Base-by-base conservation (phyloP, 768 basidiomycete genomes). In the Mycena haematopus region DNA sequence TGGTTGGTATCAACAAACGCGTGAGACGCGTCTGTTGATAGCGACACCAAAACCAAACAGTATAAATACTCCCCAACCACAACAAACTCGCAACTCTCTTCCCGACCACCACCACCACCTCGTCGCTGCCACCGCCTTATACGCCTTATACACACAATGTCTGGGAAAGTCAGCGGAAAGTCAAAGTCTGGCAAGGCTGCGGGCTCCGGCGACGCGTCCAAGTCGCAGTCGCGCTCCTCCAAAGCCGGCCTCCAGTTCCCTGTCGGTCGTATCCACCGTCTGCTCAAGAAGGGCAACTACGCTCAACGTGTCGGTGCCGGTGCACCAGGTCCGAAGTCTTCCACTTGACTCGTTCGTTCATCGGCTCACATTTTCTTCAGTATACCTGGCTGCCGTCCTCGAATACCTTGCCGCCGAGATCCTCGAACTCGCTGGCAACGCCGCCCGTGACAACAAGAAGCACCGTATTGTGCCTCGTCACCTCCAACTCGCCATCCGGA, bases 401-500 rank as follows among this genome's bases (percentile, higher is more conserved):
- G 95, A 95, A 74, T 94, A 96, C 77, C 85, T 96, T 63, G 87
- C 93, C 42, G 95, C 95, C 49, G 95, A 96, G 75, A 95, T 96
- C 75, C 86, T 96, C 70, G 95, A 96, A 79, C 81, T 96, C 46
- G 94, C 95, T 63, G 95, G 95, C 38, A 92, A 92, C 60, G 92
- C 92, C 36, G 92, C 92, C 45, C 90, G 92, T 60, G 92, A 91
- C 78, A 93, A 93, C 83, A 93, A 93, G 84, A 93, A 95, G 81
- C 91, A 93, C 67, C 93, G 95, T 86, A 96, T 96, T 72, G 92
- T 96, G 27, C 95, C 95, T 49, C 90, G 95, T 76, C 95, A 97
- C 78, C 80, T 96, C 51, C 95, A 97, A 76, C 87, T 96, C 66
- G 95, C 95, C 65, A 95, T 97, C 78, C 87, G 95, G 54, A 94